Evolutionary conservation across 768 basidiomycete genomes (phyloP).

Genomic region (Kwoniella botswanensis): DNA sequence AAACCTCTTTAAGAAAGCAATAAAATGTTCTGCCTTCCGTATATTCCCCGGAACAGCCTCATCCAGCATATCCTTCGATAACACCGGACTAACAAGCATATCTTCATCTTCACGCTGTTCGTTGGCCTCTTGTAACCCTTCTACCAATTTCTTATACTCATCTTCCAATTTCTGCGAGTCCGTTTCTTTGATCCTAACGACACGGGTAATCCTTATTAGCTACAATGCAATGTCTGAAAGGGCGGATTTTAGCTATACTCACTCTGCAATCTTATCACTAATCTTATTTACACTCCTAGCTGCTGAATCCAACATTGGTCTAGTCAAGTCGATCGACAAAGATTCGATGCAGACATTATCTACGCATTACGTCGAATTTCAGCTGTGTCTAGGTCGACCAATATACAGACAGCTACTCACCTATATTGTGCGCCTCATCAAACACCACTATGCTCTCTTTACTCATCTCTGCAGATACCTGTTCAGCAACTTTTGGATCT

Average conservation of each 20-base stretch:
- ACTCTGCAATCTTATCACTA: constrained; percentile 94
- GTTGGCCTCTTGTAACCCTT: constrained; percentile 80
- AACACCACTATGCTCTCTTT: constrained; percentile 99
- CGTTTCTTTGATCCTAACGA: constrained; percentile 80
- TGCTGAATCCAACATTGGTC: constrained; percentile 97
- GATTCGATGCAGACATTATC: constrained; percentile 99
- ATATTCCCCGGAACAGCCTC: constrained; percentile 99
- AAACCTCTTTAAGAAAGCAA: constrained; percentile 95
- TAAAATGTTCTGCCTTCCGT: constrained; percentile 97
- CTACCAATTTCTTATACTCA: constrained; percentile 93
- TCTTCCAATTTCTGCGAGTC: constrained; percentile 94
- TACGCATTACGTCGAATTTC: constrained; percentile 41
- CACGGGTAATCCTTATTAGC: background rate
- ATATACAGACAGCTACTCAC: constrained; percentile 60
- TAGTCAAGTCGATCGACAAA: constrained; percentile 91
- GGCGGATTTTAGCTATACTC: constrained; percentile 50
- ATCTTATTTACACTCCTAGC: constrained; percentile 82
- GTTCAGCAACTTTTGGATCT: constrained; percentile 98
- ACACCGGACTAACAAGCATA: constrained; percentile 87
- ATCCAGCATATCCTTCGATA: constrained; percentile 90
- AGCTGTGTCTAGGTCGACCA: background rate
- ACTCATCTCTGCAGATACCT: constrained; percentile 95
- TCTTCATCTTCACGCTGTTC: constrained; percentile 69
- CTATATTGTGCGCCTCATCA: constrained; percentile 99
- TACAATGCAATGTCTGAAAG: too few relatives aligned